phyloP scores from a whole-genome alignment of 1,284 basidiomycete genomes.

The Mycena sp. region DNA sequence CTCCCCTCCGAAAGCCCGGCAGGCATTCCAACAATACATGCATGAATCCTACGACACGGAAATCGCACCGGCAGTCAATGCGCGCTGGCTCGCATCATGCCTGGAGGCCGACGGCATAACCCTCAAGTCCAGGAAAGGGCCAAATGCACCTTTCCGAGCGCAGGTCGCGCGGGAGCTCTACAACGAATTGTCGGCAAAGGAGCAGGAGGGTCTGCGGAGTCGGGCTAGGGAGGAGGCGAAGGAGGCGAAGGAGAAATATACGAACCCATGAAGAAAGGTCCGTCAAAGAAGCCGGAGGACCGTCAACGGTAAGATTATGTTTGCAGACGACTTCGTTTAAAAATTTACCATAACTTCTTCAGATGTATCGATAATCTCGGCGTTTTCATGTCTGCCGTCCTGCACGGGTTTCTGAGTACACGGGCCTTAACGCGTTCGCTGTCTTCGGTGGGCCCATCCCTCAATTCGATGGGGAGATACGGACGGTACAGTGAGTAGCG shows the following conservation, averaged over 20 bases:
- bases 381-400: background rate
- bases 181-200: background rate
- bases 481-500: slow-evolving; percentile 12
- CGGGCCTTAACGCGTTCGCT: background rate
- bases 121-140: background rate
- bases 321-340: no score
- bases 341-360: no score
- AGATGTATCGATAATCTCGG: background rate
- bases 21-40: slow-evolving; percentile 8
- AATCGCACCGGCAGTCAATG: background rate
- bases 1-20: background rate
- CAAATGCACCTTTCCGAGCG: background rate
- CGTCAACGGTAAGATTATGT: slow-evolving; percentile 19
- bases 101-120: background rate
- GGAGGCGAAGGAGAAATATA: background rate
- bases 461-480: slow-evolving; percentile 2
- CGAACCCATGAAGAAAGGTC: background rate
- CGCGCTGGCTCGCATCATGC: background rate
- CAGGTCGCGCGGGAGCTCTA: slow-evolving; percentile 11
- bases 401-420: slow-evolving; percentile 3
- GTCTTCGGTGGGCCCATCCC: slow-evolving; percentile 4
- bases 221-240: slow-evolving; percentile 16
- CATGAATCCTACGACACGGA: background rate
- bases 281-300: slow-evolving; percentile 5
- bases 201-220: background rate